Percentiles rank a stretch among this genome's conserved stretches.
Conservation (phyloP, 371 early-diverging fungal species). For the Circinella umbellata region DNA sequence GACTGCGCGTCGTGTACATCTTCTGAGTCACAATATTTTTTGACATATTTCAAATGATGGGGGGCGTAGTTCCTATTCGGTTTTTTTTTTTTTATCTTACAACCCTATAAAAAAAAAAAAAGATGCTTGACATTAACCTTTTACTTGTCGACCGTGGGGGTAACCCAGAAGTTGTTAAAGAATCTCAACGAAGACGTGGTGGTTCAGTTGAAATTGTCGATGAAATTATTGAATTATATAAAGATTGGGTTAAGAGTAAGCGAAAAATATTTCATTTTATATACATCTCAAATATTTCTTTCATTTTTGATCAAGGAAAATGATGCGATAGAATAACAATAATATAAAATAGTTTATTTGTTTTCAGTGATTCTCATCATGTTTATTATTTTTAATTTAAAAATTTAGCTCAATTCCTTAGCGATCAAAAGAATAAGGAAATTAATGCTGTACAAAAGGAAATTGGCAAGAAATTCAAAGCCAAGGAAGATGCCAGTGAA, state of each 20-base stretch:
- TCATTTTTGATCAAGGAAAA: too few relatives aligned
- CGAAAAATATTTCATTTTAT: conserved; percentile 1
- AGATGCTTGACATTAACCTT: conserved; percentile 90
- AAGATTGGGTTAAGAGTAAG: conserved; percentile 90
- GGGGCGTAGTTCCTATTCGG: too few relatives aligned
- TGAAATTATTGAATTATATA: conserved; percentile 89
- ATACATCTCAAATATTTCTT: not conserved
- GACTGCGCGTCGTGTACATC: too few relatives aligned
- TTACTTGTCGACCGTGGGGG: conserved; percentile 94
- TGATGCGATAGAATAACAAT: not conserved
- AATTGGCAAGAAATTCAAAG: conserved; percentile 90
- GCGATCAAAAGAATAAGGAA: conserved; percentile 90
- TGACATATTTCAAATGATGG: too few relatives aligned
- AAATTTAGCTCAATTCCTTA: conserved; percentile 77
- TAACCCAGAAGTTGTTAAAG: conserved; percentile 90
- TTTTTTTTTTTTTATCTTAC: too few relatives aligned
- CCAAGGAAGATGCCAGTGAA: conserved; percentile 87
- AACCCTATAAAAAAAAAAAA: too few relatives aligned
- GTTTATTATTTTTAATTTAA: not conserved
- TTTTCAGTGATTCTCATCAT: not conserved
- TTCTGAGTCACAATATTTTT: too few relatives aligned
- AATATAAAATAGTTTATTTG: not conserved
- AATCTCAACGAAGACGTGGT: conserved; percentile 93
- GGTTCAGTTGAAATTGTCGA: conserved; percentile 88
- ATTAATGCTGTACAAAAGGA: conserved; percentile 93